phyloP scores from a whole-genome alignment of 106 monocot species.

The Chionographis japonica region DNA sequence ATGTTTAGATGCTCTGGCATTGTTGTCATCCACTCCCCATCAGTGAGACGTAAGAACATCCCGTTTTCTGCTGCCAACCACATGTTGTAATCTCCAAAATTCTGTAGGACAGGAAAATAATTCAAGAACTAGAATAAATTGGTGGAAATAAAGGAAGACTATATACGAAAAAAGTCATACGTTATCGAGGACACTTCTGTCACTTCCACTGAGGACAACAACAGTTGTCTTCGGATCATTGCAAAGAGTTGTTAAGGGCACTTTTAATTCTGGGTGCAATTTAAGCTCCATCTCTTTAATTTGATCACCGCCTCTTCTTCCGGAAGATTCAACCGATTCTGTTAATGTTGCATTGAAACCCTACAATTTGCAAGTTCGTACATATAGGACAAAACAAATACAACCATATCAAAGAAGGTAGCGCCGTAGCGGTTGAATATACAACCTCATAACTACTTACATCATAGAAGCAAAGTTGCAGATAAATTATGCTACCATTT shows the following conservation, averaged over 20 bases:
- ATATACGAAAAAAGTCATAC: constrained; percentile 27
- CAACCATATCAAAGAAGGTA: not conserved
- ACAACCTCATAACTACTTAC: too few species aligned
- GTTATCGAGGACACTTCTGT: constrained; percentile 89
- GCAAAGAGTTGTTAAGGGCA: constrained; percentile 62
- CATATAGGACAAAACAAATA: not conserved
- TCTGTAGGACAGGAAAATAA: constrained; percentile 38
- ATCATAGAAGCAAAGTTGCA: too few species aligned
- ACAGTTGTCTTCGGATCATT: constrained; percentile 79
- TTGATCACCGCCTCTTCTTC: constrained; percentile 97
- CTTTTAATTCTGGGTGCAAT: constrained; percentile 87
- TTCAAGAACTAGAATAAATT: not conserved
- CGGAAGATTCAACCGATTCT: constrained; percentile 80
- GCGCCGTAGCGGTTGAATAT: too few species aligned
- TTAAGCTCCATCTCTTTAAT: constrained; percentile 99
- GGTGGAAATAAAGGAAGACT: not conserved
- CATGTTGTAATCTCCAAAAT: constrained; percentile 93
- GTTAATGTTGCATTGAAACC: constrained; percentile 97
- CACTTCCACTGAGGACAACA: constrained; percentile 94
- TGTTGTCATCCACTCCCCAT: constrained; percentile 99
- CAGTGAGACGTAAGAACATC: constrained; percentile 86
- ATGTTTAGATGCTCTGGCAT: constrained; percentile 99
- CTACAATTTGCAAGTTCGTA: constrained; percentile 18
- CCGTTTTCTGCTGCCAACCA: constrained; percentile 99
- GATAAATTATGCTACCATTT: too few species aligned